Evolutionary conservation across 257 asterid species (phyloP).

Genomic region (Henckelia pumila): DNA sequence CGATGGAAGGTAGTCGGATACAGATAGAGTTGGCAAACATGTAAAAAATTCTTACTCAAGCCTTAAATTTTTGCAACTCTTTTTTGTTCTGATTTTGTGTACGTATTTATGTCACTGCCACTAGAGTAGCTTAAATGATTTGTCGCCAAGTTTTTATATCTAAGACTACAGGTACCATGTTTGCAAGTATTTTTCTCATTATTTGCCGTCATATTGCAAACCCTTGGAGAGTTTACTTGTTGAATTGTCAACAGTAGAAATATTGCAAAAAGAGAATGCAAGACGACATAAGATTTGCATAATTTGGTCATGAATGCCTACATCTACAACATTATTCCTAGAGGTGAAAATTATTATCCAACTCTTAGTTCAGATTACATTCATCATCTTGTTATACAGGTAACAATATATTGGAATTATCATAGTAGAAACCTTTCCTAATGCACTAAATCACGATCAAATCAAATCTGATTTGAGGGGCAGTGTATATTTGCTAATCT

Average conservation of each 20-base stretch:
- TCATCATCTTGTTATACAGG: too few species aligned
- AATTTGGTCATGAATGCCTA: background rate
- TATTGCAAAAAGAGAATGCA: background rate
- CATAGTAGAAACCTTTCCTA: background rate
- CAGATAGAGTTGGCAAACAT: slow-evolving; percentile 59
- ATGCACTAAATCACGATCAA: too few species aligned
- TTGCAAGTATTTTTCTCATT: background rate
- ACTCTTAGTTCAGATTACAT: background rate
- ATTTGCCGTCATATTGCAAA: background rate
- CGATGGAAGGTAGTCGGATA: slow-evolving; percentile 65
- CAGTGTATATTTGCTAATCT: too few species aligned
- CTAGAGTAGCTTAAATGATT: background rate
- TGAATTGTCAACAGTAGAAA: background rate
- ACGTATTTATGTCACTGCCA: background rate
- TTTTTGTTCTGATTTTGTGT: background rate
- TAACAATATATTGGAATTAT: background rate
- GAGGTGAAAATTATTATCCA: background rate
- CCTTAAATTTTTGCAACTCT: background rate
- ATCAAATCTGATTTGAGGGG: too few species aligned
- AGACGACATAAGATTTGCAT: background rate
- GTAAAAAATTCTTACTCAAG: slow-evolving; percentile 42
- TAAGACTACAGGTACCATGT: slow-evolving; percentile 4
- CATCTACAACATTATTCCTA: background rate
- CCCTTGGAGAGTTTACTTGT: background rate
- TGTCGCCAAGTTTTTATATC: background rate